Evolutionary conservation across 768 basidiomycete species (phyloP), one percentile per base, ranked within the genome.

Genomic region (Lentinula lateritia): DNA sequence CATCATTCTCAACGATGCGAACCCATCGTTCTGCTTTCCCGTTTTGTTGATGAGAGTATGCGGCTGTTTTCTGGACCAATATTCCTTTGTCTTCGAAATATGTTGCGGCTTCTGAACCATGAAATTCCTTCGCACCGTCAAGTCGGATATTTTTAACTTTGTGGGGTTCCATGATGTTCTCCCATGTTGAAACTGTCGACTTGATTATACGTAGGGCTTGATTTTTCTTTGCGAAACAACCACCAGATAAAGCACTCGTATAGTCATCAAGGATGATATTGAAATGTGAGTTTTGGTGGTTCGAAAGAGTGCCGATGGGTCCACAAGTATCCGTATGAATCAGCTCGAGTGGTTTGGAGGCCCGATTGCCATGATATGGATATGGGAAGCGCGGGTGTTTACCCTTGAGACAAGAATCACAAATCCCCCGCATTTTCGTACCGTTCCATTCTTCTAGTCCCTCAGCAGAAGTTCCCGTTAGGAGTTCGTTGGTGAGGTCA

Each of bases 1-100:
- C 67, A 15, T 62, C 66, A 18, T 79, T 72, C 0, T 67, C 62
- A 28, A 82, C 65, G 0, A 73, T 74, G 2, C 71, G 63, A 43
- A 81, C 81, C 2, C 65, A 63, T 1, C 73, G 63, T 62, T 83
- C 77, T 2, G 77, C 76, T 4, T 78, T 70, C 20, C 77, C 74
- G 62, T 82, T 83, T 54, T 80, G 75, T 66, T 79, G 73, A 1
- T 76, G 28, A 28, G 28, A 28, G 3, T 28, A 28, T 2, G 28
- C 28, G 28, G 28, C 28, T 28, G 28, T 28, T 59, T 66, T 64
- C 52, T 69, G 64, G 7, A 67, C 61, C 2, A 36, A 58, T 57
- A 73, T 73, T 6, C 73, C 73, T 28, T 65, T 34, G 38, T 66
- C n/a, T 2, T 18, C 15, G 34, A 60, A 38, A 50, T 18, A 41